Evolutionary conservation across 768 basidiomycete species (phyloP).

Genomic region (Lentinula edodes): DNA sequence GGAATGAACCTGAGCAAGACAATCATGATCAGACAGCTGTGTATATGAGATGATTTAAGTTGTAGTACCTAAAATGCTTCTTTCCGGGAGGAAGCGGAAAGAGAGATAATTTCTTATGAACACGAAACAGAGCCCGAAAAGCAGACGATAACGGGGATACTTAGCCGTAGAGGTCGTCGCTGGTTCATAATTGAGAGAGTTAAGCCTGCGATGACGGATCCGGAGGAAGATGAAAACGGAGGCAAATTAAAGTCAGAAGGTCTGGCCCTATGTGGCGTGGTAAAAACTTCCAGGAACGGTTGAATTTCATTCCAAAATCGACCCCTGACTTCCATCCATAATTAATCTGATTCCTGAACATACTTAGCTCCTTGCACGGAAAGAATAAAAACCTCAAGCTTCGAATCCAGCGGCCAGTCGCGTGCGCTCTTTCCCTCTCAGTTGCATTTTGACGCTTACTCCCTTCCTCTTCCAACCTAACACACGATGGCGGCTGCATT

Average conservation of each 20-base stretch:
- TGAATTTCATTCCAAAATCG: background rate
- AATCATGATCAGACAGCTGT: background rate
- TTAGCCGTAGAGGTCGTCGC: background rate
- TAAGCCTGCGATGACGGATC: background rate
- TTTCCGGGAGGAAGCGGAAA: background rate
- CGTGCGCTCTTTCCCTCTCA: background rate
- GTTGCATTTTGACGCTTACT: background rate
- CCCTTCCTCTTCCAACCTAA: background rate
- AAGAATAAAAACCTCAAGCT: background rate
- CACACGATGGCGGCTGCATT: background rate
- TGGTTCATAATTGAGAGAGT: background rate
- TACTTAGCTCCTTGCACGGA: background rate
- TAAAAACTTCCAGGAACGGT: background rate
- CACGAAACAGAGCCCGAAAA: background rate
- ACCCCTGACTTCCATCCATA: background rate
- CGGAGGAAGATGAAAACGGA: background rate
- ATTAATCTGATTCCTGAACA: background rate
- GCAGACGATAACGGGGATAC: background rate
- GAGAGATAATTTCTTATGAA: background rate
- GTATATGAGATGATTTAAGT: background rate
- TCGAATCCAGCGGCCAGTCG: background rate
- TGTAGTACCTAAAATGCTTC: background rate
- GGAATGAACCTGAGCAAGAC: background rate
- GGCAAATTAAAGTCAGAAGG: background rate
- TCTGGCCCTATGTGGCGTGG: background rate